Base-by-base conservation (phyloP, 495 filamentous ascomycete species). In the Aspergillus incahuasiensis region DNA sequence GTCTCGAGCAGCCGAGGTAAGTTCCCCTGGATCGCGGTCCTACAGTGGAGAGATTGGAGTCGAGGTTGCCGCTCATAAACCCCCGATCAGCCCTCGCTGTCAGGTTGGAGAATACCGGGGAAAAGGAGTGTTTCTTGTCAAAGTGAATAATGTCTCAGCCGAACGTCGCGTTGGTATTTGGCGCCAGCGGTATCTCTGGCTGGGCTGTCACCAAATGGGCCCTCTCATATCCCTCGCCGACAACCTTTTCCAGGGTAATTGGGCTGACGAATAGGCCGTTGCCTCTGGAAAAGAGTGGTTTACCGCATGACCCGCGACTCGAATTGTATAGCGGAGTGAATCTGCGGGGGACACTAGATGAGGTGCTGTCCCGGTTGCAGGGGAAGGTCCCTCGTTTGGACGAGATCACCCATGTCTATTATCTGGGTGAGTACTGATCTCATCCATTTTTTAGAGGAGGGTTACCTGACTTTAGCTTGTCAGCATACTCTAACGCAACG, bases 131-230 rank as follows among this genome's bases (percentile, higher is more conserved):
- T n/a, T n/a, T n/a, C n/a, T n/a, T n/a, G n/a, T n/a, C 25, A 28
- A 3, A 28, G 25, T 8, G 25, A 28, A 28, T 8, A 28, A 28
- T 28, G 25, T 4, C 25, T 28, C 25, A 4, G 8, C 4, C 25
- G 6, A 47, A 47, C 12, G 45, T 47, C 48, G 67, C 67, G 0
- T 35, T 72, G 1, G 58, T 70, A 18, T 70, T 63, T 30, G 67
- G 67, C 5, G 65, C 67, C 16, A 66, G 61, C 28, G 68, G 69
- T 8, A 59, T 72, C 45, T 61, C 62, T 5, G 69, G 68, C 21
- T 72, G 63, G 66, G 63, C 62, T 4, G 55, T 69, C 18, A 54
- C 65, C 20, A 62, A 69, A 24, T 52, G 60, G 15, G 44, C 61
- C 0, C 61, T 71, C 1, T 53, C 61, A 2, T 70, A 69, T 54